Conservation (phyloP, 768 basidiomycete genomes). For the Pulveroboletus sp. region DNA sequence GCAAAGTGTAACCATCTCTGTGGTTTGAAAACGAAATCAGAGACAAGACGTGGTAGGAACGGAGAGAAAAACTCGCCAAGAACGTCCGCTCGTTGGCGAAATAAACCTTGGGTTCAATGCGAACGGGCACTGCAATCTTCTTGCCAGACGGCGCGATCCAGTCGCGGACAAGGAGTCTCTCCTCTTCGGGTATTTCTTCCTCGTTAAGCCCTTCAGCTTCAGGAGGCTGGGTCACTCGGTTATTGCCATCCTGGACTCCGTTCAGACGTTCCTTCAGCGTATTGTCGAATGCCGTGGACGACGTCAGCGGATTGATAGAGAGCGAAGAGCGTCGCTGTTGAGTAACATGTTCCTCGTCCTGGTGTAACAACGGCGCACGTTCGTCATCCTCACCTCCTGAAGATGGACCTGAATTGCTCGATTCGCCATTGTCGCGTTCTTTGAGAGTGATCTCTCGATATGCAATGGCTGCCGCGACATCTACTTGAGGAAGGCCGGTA, state of each 20-base stretch:
- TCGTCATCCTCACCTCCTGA: constrained; percentile 29
- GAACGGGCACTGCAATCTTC: constrained; percentile 88
- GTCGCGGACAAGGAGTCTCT: constrained; percentile 57
- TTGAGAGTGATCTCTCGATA: constrained; percentile 80
- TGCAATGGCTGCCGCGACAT: constrained; percentile 81
- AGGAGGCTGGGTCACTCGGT: constrained; percentile 19
- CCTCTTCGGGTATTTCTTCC: constrained; percentile 38
- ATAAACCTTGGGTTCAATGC: constrained; percentile 97
- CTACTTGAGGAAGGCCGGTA: constrained; percentile 66
- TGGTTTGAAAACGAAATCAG: not conserved
- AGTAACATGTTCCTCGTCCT: constrained; percentile 22
- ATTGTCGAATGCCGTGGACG: constrained; percentile 80
- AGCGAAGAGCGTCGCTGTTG: constrained; percentile 27
- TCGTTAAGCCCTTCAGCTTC: constrained; percentile 36
- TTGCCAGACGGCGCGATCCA: constrained; percentile 85
- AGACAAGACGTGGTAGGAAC: not conserved
- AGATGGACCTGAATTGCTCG: constrained; percentile 8
- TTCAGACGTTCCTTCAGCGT: constrained; percentile 66
- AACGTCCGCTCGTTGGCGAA: constrained; percentile 96
- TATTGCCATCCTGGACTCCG: constrained; percentile 28
- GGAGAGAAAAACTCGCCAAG: constrained; percentile 54
- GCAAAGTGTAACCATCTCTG: constrained; percentile 90
- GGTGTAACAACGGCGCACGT: constrained; percentile 37
- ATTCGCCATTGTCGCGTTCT: constrained; percentile 29
- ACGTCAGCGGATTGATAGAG: constrained; percentile 84